Percentiles rank a stretch among this genome's conserved stretches.
Evolutionary conservation across 2,329 filamentous ascomycete genomes (phyloP).

Genomic region (Ophiocordyceps camponoti-rufipedis): DNA sequence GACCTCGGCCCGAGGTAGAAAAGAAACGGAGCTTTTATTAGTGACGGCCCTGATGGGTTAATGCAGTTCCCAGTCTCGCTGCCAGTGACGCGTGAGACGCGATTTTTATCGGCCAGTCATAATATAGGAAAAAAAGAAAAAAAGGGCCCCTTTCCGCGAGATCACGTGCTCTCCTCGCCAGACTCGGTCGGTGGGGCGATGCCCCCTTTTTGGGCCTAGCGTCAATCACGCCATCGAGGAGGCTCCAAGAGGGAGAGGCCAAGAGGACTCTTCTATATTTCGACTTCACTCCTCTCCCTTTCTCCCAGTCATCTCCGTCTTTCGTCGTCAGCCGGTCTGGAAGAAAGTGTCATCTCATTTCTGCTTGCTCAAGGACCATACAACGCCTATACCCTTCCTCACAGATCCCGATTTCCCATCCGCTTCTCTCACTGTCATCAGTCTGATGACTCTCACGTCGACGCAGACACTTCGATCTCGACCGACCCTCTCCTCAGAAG

Average conservation of each 20-base stretch:
- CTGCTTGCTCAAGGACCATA: background rate
- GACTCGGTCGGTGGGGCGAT: background rate
- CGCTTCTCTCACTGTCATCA: background rate
- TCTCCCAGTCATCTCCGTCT: background rate
- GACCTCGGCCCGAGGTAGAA: too few relatives aligned
- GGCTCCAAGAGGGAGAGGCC: constrained; percentile 5
- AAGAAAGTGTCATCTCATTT: constrained; percentile 6
- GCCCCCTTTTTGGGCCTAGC: constrained; percentile 8
- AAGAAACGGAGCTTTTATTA: too few relatives aligned
- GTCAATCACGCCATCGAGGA: constrained; percentile 14
- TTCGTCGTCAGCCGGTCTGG: background rate
- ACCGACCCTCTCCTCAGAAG: background rate
- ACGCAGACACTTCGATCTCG: background rate
- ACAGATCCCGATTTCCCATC: background rate
- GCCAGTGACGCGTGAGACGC: background rate
- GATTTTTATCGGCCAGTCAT: too few relatives aligned
- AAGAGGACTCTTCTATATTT: constrained; percentile 3
- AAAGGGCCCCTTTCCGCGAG: background rate
- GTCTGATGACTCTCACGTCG: background rate
- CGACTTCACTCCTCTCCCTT: constrained; percentile 6
- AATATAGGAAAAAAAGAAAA: too few relatives aligned
- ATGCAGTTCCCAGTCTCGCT: background rate
- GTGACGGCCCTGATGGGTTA: too few relatives aligned
- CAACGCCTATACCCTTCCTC: background rate
- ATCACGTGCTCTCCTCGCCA: background rate